Percentiles rank a stretch among this genome's conserved stretches.
Conservation (phyloP, 2,329 filamentous ascomycete species). For the Tolypocladium tropicale region DNA sequence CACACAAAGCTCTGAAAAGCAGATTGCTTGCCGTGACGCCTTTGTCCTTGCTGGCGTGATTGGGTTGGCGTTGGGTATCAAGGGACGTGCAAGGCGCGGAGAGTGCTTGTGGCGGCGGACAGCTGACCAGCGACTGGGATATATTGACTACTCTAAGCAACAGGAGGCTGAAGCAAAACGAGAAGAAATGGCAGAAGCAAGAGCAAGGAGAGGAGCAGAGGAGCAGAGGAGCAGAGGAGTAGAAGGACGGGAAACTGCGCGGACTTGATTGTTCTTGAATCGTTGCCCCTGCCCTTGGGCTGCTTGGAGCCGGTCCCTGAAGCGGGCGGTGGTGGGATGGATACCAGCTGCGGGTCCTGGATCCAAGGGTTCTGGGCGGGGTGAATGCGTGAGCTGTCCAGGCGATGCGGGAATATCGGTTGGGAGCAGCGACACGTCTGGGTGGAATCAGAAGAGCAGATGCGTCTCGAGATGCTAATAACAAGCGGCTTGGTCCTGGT, state of each 20-base stretch:
- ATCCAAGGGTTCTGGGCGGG: not conserved
- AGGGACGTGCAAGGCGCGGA: not conserved
- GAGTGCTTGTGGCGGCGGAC: constrained; percentile 1
- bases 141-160: constrained; percentile 5
- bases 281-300: not conserved
- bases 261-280: not conserved
- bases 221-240: not conserved
- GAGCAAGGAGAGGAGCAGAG: not conserved
- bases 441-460: not conserved
- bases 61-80: constrained; percentile 12
- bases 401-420: not conserved
- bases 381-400: not conserved
- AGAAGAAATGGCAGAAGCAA: not conserved
- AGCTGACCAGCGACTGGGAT: not conserved
- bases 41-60: not conserved
- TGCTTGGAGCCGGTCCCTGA: not conserved
- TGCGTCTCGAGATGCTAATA: not conserved
- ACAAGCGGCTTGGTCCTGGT: not conserved
- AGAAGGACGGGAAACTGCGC: not conserved
- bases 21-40: not conserved
- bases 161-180: not conserved
- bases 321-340: not conserved
- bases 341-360: not conserved
- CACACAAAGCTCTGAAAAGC: not conserved
- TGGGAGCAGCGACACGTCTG: not conserved